These are phyloP conservation scores for Eucalyptus regnans DNA, from an alignment of 345 rosid genomes.

Conservation along the genomic window DNA sequence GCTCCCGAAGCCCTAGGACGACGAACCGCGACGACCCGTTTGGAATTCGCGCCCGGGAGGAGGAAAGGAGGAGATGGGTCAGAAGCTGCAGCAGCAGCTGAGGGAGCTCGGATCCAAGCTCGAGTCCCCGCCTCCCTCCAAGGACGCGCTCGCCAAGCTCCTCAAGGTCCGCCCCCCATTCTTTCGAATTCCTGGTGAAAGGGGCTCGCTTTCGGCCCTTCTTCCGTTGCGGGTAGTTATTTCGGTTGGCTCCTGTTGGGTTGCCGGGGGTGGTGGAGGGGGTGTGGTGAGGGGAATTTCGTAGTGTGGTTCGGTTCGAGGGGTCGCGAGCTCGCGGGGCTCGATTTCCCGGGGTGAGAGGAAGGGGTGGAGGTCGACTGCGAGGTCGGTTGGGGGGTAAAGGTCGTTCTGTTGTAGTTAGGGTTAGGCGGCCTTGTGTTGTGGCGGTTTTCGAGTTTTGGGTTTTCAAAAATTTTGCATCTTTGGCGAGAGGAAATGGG, in stretches of 20 bases:
- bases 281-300: not conserved
- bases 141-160: slow-evolving; percentile 75
- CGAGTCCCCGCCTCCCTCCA: slow-evolving; percentile 49
- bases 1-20: not conserved
- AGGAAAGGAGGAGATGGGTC: slow-evolving; percentile 28
- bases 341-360: not conserved
- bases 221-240: not conserved
- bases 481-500: not conserved
- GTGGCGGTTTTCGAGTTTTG: not conserved
- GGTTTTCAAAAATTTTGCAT: not conserved
- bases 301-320: not conserved
- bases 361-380: not conserved
- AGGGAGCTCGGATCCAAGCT: slow-evolving; percentile 90
- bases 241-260: not conserved
- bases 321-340: not conserved
- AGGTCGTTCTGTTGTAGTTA: not conserved
- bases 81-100: slow-evolving; percentile 54
- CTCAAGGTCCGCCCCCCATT: slow-evolving; percentile 46
- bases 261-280: not conserved
- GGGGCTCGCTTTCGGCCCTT: not conserved
- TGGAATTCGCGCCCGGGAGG: not conserved
- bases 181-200: not conserved
- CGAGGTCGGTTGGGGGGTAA: not conserved
- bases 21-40: not conserved
- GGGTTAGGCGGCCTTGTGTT: not conserved